Percentiles rank a stretch among this genome's conserved stretches.
These are phyloP conservation scores for Ulmus americana DNA, from an alignment of 331 rosid genomes.

Conservation along the genomic window DNA sequence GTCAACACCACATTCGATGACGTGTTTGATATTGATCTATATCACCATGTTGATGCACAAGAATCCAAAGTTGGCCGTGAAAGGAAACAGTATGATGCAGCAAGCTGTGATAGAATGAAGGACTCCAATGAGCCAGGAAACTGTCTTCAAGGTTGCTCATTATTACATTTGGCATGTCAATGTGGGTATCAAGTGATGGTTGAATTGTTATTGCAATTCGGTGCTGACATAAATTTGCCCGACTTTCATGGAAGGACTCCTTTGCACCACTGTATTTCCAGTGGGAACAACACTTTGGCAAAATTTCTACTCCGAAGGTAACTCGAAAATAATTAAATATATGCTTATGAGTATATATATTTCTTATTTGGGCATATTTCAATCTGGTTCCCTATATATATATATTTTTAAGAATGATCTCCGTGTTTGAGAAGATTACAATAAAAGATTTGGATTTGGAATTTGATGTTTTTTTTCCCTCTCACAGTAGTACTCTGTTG, in stretches of 20 bases:
- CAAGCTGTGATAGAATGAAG: slow-evolving; percentile 38
- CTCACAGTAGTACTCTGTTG: too few relatives aligned
- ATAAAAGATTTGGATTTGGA: too few relatives aligned
- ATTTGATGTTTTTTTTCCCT: too few relatives aligned
- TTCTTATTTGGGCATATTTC: too few relatives aligned
- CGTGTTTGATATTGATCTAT: slow-evolving; percentile 27
- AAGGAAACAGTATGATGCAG: slow-evolving; percentile 41
- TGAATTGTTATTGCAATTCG: slow-evolving; percentile 87
- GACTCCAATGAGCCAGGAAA: slow-evolving; percentile 43
- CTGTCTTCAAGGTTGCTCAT: slow-evolving; percentile 70
- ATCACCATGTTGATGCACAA: slow-evolving; percentile 36
- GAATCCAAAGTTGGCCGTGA: slow-evolving; percentile 20
- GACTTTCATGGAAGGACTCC: slow-evolving; percentile 93
- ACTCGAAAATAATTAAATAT: background rate
- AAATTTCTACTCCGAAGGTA: slow-evolving; percentile 86
- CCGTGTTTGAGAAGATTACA: too few relatives aligned
- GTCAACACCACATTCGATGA: slow-evolving; percentile 54
- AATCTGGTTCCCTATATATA: too few relatives aligned
- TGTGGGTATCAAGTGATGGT: slow-evolving; percentile 53
- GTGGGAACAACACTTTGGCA: slow-evolving; percentile 59
- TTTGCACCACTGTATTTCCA: slow-evolving; percentile 73
- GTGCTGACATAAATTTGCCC: slow-evolving; percentile 59
- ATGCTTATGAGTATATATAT: too few relatives aligned
- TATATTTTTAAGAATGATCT: too few relatives aligned
- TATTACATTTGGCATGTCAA: slow-evolving; percentile 81